These are phyloP conservation scores for Linderina pennispora DNA, from an alignment of 192 early-diverging fungal genomes.

Conservation along the genomic window DNA sequence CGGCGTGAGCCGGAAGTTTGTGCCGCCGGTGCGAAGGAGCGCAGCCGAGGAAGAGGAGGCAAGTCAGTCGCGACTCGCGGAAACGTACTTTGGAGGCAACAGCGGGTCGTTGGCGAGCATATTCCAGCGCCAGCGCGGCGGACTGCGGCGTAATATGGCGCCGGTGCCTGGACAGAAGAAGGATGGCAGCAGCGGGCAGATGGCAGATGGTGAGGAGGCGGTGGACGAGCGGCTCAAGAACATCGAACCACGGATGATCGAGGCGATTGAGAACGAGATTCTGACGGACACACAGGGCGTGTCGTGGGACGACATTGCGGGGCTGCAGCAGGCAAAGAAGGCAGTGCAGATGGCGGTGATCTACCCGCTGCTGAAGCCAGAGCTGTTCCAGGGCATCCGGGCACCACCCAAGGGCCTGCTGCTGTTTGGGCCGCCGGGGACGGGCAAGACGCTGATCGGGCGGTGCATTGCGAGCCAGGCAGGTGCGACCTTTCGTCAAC, in stretches of 20 bases:
- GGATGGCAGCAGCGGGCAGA: background rate
- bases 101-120: background rate
- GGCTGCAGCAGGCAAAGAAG: slow-evolving; percentile 74
- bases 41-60: slow-evolving; percentile 16
- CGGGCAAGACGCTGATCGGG: slow-evolving; percentile 79
- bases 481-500: slow-evolving; percentile 86
- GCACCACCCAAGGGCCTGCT: slow-evolving; percentile 79
- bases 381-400: slow-evolving; percentile 81
- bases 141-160: slow-evolving; percentile 4
- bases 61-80: background rate
- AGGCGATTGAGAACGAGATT: slow-evolving; percentile 87
- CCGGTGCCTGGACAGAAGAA: slow-evolving; percentile 18
- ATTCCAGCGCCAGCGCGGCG: slow-evolving; percentile 11
- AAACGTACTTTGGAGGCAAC: slow-evolving; percentile 1
- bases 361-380: slow-evolving; percentile 72
- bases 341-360: slow-evolving; percentile 76
- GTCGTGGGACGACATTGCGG: slow-evolving; percentile 82
- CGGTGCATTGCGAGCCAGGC: slow-evolving; percentile 83
- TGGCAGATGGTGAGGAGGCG: slow-evolving; percentile 9
- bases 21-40: slow-evolving; percentile 12
- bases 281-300: slow-evolving; percentile 55
- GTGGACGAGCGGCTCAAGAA: slow-evolving; percentile 73
- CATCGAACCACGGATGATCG: slow-evolving; percentile 82
- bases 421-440: slow-evolving; percentile 87
- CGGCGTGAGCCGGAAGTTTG: slow-evolving; percentile 10